Evolutionary conservation across 805 yeast genomes (phyloP).

Genomic region (Hanseniaspora nectarophila): DNA sequence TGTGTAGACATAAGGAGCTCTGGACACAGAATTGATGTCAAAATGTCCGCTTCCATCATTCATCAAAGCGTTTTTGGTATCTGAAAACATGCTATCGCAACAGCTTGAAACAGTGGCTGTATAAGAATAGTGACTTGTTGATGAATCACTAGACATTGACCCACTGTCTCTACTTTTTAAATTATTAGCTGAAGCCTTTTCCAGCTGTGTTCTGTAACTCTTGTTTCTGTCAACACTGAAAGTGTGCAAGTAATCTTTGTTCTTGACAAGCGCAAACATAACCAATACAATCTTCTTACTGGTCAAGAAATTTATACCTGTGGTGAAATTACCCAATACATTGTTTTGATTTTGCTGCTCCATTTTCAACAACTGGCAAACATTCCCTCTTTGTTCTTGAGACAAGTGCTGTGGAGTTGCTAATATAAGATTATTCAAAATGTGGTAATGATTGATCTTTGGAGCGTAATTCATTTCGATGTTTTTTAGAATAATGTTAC

Average conservation of each 20-base stretch:
- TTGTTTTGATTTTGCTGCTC: constrained; percentile 21
- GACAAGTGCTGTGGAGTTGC: constrained; percentile 21
- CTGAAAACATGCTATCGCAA: neutral
- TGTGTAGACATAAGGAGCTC: constrained; percentile 17
- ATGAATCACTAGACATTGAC: constrained; percentile 18
- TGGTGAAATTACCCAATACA: constrained; percentile 25
- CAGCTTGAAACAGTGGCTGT: neutral
- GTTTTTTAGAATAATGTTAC: constrained; percentile 32
- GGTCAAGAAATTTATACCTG: constrained; percentile 44
- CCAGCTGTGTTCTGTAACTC: neutral
- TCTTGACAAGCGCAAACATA: constrained; percentile 15
- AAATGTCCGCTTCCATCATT: neutral
- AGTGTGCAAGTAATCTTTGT: constrained; percentile 2
- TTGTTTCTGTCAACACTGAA: neutral
- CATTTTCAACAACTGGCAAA: constrained; percentile 19
- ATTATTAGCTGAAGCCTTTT: neutral
- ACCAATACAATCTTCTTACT: constrained; percentile 36
- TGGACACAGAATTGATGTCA: constrained; percentile 9
- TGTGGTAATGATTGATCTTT: constrained; percentile 42
- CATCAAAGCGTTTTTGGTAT: neutral
- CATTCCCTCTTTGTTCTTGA: constrained; percentile 17
- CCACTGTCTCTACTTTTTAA: constrained; percentile 22
- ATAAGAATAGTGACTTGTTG: neutral
- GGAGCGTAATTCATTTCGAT: constrained; percentile 27
- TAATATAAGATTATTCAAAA: constrained; percentile 50